phyloP scores from a whole-genome alignment of 2,329 filamentous ascomycete genomes.

The Colletotrichum sidae region DNA sequence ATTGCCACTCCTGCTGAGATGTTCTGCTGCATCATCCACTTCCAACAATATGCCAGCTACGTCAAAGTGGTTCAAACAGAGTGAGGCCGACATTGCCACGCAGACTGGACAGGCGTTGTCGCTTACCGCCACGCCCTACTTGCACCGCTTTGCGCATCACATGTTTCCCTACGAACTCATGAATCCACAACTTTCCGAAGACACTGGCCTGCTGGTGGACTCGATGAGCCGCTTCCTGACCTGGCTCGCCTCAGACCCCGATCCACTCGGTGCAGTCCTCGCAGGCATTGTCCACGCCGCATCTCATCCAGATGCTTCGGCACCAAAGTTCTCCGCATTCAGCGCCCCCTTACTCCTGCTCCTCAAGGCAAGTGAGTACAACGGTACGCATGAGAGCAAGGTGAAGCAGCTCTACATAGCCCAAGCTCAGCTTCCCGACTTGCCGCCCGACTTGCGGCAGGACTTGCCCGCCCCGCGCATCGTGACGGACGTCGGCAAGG shows the following conservation, averaged over 20 bases:
- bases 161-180: conserved; percentile 45
- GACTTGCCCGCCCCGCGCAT: conserved; percentile 78
- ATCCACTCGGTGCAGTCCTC: conserved; percentile 45
- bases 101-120: background rate
- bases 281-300: conserved; percentile 46
- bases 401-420: conserved; percentile 79
- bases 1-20: conserved; percentile 39
- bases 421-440: conserved; percentile 77
- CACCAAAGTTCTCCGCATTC: conserved; percentile 64
- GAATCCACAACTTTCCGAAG: conserved; percentile 39
- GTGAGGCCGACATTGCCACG: background rate
- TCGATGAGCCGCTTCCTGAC: conserved; percentile 28
- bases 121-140: conserved; percentile 27
- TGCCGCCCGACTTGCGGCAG: conserved; percentile 70
- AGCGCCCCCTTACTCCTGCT: conserved; percentile 74
- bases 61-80: conserved; percentile 43
- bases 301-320: conserved; percentile 38
- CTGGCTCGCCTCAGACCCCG: conserved; percentile 35
- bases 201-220: conserved; percentile 12
- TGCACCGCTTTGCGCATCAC: conserved; percentile 39
- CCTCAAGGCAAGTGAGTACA: conserved; percentile 65
- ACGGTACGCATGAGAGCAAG: conserved; percentile 43
- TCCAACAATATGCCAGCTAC: conserved; percentile 39
- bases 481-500: conserved; percentile 73
- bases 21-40: conserved; percentile 8